These are phyloP conservation scores for Mycosphaerella arachidis DNA, from an alignment of 2,329 filamentous ascomycete genomes.

Conservation along the genomic window DNA sequence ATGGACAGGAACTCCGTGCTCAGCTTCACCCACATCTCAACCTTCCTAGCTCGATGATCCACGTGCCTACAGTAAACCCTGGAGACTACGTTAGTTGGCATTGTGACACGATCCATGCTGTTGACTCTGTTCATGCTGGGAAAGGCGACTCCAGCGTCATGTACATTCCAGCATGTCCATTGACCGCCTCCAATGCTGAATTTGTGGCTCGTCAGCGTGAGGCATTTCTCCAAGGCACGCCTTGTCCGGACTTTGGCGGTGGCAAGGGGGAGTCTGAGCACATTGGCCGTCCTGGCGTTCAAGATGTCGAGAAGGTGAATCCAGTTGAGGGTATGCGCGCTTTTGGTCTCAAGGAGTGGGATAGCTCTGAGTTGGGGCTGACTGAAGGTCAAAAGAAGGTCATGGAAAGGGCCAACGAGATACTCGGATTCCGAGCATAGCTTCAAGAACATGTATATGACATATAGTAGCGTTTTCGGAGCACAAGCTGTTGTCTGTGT, in stretches of 20 bases:
- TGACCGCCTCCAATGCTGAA: conserved; percentile 67
- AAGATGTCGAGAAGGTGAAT: conserved; percentile 35
- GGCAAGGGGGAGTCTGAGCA: conserved; percentile 60
- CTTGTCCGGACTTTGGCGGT: conserved; percentile 47
- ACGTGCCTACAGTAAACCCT: conserved; percentile 63
- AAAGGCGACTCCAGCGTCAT: conserved; percentile 72
- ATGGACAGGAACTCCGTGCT: conserved; percentile 63
- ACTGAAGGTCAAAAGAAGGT: conserved; percentile 49
- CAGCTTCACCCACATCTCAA: conserved; percentile 66
- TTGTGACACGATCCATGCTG: conserved; percentile 69
- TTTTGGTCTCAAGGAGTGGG: conserved; percentile 51
- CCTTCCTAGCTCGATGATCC: conserved; percentile 65
- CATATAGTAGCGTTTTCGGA: background rate
- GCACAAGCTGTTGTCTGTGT: background rate
- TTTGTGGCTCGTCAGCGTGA: conserved; percentile 67
- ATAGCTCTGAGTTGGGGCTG: conserved; percentile 46
- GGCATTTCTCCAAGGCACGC: conserved; percentile 60
- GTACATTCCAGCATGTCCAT: conserved; percentile 82
- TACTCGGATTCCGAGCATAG: conserved; percentile 46
- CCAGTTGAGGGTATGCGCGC: conserved; percentile 49
- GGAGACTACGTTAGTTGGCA: conserved; percentile 78
- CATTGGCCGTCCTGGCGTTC: conserved; percentile 38
- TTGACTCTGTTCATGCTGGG: conserved; percentile 73
- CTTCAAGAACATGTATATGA: background rate
- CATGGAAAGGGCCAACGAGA: conserved; percentile 50